Evolutionary conservation across 495 filamentous ascomycete species (phyloP), one percentile per base, ranked within the genome.

Genomic region (Penicillium tannophilum): DNA sequence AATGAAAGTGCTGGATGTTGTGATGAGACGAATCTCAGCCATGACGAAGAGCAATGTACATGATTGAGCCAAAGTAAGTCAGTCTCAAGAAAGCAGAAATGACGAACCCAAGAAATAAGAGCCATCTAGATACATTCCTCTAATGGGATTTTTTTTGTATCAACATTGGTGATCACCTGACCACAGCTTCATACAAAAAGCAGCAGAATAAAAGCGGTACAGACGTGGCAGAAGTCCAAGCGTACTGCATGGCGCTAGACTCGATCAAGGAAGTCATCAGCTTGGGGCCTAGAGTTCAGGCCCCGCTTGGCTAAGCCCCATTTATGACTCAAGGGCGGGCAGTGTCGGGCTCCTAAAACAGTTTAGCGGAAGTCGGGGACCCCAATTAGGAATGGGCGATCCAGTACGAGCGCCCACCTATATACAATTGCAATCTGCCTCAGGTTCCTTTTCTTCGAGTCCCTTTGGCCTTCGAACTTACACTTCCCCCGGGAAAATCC

Each of bases 341-440:
- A 46, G 53, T 52, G 67, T 77, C 73, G 71, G 70, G 69, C 68
- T 69, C 75, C 64, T 49, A 58, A 72, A 59, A 1, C 1, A 63
- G 72, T 46, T 64, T 75, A 74, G 73, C 61, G 65, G 9, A 48
- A 56, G 69, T 70, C 67, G 67, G 67, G 65, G 64, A 61, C 60
- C 61, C 66, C 60, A 48, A 71, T 67, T 11, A 49, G 70, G 70
- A 57, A 63, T 59, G 55, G 67, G 19, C 28, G 28, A 28, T 3
- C 28, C 28, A 28, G 28, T 7, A 28, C 50, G 6, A 5, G 20
- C 36, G 23, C 39, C 33, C 16, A 44, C 41, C 36, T 31, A 54
- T 61, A 55, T 56, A 61, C 62, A 63, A 52, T 41, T 20, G 24
- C 49, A 51, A 46, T 52, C 55, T 54, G 59, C 64, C 61, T 67